Evolutionary conservation across 345 rosid genomes (phyloP).

Genomic region (Mallotus nudiflorus): DNA sequence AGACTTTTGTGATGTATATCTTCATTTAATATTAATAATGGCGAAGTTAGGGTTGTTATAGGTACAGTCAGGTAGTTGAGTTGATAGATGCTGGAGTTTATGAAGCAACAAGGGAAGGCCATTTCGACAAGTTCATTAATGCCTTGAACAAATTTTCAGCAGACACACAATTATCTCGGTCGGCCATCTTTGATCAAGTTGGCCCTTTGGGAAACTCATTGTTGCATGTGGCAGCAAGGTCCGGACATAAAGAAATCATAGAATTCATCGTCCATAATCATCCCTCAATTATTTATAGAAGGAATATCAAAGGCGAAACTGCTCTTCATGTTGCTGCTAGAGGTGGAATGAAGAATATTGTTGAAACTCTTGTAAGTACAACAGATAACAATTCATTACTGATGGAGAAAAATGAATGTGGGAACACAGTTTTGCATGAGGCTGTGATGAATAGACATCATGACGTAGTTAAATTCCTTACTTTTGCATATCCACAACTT

Average conservation of each 20-base stretch:
- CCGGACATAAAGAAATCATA: background rate
- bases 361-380: background rate
- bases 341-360: background rate
- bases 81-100: too few species aligned
- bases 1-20: too few species aligned
- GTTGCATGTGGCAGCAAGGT: background rate
- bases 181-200: background rate
- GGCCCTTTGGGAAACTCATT: background rate
- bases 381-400: background rate
- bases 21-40: too few species aligned
- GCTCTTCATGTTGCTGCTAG: slow-evolving; percentile 15
- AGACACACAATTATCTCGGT: background rate
- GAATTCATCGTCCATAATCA: background rate
- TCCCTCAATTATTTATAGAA: background rate
- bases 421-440: slow-evolving; percentile 13
- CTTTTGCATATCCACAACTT: background rate
- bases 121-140: too few species aligned
- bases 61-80: too few species aligned
- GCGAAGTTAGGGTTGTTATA: too few species aligned
- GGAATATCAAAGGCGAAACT: slow-evolving; percentile 1
- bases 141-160: background rate
- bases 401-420: background rate
- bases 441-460: background rate
- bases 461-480: background rate
- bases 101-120: too few species aligned